Evolutionary conservation across 1,284 basidiomycete species (phyloP).

Genomic region (Ustilago loliicola): DNA sequence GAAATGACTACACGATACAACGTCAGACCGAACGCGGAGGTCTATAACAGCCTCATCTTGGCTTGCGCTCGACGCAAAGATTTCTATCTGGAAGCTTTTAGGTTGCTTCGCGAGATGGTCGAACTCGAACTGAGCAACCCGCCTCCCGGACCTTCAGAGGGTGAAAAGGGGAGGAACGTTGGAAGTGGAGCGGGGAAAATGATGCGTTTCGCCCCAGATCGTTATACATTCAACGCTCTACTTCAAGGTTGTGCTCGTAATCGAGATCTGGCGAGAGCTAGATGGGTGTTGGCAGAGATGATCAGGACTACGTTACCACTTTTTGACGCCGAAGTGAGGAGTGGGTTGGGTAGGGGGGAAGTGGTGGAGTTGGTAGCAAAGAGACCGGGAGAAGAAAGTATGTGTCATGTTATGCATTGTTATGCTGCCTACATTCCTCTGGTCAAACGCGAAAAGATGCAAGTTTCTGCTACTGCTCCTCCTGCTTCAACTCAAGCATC

Average conservation of each 20-base stretch:
- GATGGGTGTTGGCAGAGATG: conserved; percentile 94
- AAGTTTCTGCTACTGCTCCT: neutral
- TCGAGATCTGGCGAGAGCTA: conserved; percentile 83
- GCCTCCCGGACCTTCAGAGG: conserved; percentile 69
- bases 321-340: conserved; percentile 28
- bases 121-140: conserved; percentile 77
- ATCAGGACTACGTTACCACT: conserved; percentile 72
- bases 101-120: conserved; percentile 75
- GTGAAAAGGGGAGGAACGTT: conserved; percentile 79
- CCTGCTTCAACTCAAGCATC: conserved; percentile 1
- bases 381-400: conserved; percentile 79
- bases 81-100: conserved; percentile 69
- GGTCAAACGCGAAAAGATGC: conserved; percentile 39
- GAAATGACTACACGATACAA: conserved; percentile 83
- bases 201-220: conserved; percentile 76
- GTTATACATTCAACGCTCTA: conserved; percentile 82
- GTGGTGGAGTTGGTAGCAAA: conserved; percentile 51
- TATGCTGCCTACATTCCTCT: conserved; percentile 83
- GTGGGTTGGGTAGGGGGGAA: conserved; percentile 38
- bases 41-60: conserved; percentile 86
- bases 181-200: neutral
- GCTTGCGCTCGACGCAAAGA: conserved; percentile 75
- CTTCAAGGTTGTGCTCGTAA: conserved; percentile 88
- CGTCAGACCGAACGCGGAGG: conserved; percentile 77
- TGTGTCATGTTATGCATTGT: conserved; percentile 87